phyloP scores from a whole-genome alignment of 108 stramenopile genomes.

The Fragilariopsis cylindrus region DNA sequence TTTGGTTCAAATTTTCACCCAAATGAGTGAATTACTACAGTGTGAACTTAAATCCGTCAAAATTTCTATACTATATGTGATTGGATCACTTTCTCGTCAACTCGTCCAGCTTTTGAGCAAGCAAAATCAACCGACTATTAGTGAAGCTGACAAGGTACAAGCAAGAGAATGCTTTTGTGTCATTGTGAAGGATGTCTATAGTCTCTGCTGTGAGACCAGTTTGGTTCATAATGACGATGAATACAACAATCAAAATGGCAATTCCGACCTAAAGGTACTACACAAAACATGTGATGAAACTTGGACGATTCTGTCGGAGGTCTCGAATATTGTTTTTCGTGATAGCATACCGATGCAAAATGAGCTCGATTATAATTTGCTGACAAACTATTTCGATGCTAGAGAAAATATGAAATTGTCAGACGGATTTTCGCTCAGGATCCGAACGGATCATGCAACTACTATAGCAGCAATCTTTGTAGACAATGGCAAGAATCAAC shows the following conservation, averaged over 20 bases:
- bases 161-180: constrained; percentile 10
- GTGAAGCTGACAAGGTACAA: not conserved
- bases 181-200: constrained; percentile 11
- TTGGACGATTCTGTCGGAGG: constrained; percentile 15
- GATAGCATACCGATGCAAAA: not conserved
- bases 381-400: constrained; percentile 17
- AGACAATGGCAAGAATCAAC: not conserved
- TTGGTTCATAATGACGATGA: not conserved
- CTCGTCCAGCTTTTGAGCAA: not conserved
- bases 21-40: constrained; percentile 9
- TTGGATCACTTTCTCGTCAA: constrained; percentile 17
- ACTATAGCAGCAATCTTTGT: not conserved
- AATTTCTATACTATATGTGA: constrained; percentile 15
- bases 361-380: constrained; percentile 10
- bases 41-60: constrained; percentile 24
- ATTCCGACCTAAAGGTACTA: constrained; percentile 9
- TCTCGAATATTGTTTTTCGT: constrained; percentile 2
- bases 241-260: not conserved
- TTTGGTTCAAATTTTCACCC: not conserved
- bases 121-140: not conserved
- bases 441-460: not conserved
- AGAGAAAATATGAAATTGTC: not conserved
- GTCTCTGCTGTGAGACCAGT: not conserved
- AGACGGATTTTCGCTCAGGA: not conserved
- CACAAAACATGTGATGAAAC: constrained; percentile 11